Evolutionary conservation across 352 stramenopile species (phyloP).

Genomic region (Plasmopara muralis): DNA sequence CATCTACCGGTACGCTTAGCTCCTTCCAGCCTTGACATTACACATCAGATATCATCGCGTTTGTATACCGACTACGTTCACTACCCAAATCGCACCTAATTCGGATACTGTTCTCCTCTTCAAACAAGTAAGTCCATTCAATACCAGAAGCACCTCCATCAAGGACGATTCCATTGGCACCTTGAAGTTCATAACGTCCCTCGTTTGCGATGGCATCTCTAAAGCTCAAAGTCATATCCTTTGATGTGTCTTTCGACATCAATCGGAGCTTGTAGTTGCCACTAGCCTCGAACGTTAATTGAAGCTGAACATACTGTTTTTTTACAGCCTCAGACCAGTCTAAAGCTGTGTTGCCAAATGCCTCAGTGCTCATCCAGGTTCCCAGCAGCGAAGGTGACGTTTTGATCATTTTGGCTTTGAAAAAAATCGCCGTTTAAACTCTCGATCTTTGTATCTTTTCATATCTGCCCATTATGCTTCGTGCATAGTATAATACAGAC

Average conservation of each 20-base stretch:
- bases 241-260: conserved; percentile 10
- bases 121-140: conserved; percentile 57
- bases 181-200: conserved; percentile 33
- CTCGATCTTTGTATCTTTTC: no score
- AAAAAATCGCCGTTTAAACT: no score
- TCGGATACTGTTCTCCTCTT: conserved; percentile 56
- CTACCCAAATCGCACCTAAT: conserved; percentile 30
- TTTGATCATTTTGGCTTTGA: conserved; percentile 8
- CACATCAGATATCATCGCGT: conserved; percentile 1
- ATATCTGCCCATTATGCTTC: no score
- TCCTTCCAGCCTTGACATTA: conserved; percentile 43
- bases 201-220: conserved; percentile 40
- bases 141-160: conserved; percentile 47
- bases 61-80: neutral
- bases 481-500: no score
- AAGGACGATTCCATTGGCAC: conserved; percentile 25
- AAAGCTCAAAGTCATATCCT: conserved; percentile 48
- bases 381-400: conserved; percentile 22
- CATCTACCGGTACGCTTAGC: conserved; percentile 64
- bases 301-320: conserved; percentile 31
- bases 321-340: conserved; percentile 74
- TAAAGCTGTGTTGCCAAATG: conserved; percentile 68
- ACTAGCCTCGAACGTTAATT: conserved; percentile 34
- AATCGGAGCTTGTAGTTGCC: conserved; percentile 37
- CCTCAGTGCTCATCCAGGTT: conserved; percentile 57